Base-by-base conservation (phyloP, 805 yeast species). In the Zygoascus flipseniorum region DNA sequence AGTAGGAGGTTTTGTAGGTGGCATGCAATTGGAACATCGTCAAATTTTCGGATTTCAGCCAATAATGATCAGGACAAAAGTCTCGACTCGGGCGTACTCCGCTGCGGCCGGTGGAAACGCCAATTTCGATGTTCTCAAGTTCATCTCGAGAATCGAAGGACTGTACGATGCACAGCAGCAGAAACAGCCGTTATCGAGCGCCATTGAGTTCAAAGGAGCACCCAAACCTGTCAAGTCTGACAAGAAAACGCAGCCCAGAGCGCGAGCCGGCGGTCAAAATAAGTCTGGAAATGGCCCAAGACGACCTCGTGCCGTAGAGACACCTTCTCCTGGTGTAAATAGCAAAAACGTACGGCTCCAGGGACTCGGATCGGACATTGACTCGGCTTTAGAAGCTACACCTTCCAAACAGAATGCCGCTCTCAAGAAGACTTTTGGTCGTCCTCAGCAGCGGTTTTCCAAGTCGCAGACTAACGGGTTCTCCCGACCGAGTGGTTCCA, bases 61-160 rank as follows among this genome's bases (percentile, higher is more conserved):
- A 11, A 42, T 18, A 16, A 42, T 42, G 44, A 4, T 42, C 19
- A 18, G 23, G 13, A 13, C 19, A 18, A 16, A 42, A 18, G 11
- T 16, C 8, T 13, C 44, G 20, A n/a, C 44, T 10, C 44, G 44
- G 8, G 13, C 26, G 18, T 42, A 42, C 16, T 42, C 44, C 26
- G 16, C 44, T 4, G 44, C 44, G 5, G 44, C 42, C n/a, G 54
- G 54, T 19, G 31, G 48, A 14, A 19, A 16, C 26, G 11, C 31
- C 19, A 47, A 52, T 11, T 54, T 56, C 47, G 56, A 56, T 47
- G 59, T 56, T 23, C 43, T 54, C 55, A 47, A 53, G 26, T 56
- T 56, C 32, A 45, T 56, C 37, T 48, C 51, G 31, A 43, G 59
- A 31, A 56, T 56, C 20, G 59, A 56, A 20, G 52, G 52, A 13